Conservation (phyloP, 345 rosid species). For the Boechera stricta region DNA sequence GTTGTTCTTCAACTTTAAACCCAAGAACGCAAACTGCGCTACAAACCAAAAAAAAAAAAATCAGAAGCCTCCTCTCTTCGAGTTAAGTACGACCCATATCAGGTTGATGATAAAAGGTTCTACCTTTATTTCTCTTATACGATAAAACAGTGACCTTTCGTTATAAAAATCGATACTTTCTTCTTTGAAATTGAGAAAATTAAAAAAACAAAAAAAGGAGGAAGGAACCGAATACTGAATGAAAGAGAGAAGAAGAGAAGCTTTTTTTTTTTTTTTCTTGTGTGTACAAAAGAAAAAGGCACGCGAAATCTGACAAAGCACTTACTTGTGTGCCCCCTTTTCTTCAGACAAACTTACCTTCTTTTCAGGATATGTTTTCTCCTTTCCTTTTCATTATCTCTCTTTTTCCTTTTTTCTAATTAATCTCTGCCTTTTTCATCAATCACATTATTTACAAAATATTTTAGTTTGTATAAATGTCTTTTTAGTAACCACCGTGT, state of each 20-base stretch:
- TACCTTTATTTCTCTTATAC: not conserved
- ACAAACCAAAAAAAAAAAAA: constrained; percentile 14
- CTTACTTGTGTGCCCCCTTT: constrained; percentile 44
- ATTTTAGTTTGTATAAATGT: too few species aligned
- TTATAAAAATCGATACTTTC: constrained; percentile 25
- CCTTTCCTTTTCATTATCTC: constrained; percentile 40
- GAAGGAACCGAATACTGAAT: constrained; percentile 7
- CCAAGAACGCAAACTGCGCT: constrained; percentile 37
- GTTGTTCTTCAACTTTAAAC: constrained; percentile 54
- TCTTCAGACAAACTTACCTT: constrained; percentile 48
- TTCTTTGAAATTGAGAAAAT: not conserved
- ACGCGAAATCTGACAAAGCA: constrained; percentile 53
- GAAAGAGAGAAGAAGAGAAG: constrained; percentile 30
- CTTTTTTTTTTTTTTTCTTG: not conserved
- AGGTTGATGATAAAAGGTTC: constrained; percentile 38
- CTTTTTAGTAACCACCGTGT: too few species aligned
- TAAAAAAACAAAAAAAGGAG: not conserved
- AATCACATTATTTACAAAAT: not conserved
- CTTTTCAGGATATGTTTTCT: constrained; percentile 49
- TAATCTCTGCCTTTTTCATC: not conserved
- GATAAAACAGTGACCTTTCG: constrained; percentile 43
- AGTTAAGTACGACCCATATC: constrained; percentile 25
- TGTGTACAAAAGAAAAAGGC: not conserved
- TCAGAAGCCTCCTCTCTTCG: constrained; percentile 21
- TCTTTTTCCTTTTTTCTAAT: not conserved